Evolutionary conservation across 2,329 filamentous ascomycete species (phyloP).

Genomic region (Ciborinia camelliae): DNA sequence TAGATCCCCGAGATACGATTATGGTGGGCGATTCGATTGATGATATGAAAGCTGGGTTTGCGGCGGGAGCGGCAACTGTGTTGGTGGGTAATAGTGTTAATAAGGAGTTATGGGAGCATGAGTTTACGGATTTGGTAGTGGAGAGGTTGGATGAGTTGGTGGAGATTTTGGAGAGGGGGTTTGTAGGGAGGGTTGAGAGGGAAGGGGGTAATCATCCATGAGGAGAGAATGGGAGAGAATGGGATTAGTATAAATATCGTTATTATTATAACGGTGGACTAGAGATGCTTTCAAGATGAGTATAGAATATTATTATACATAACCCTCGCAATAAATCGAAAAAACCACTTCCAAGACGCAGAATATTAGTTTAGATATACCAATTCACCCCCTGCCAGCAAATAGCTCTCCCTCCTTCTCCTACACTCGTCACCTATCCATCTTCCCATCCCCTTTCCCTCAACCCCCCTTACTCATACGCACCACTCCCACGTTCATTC

Average conservation of each 20-base stretch:
- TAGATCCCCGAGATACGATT: slow-evolving; percentile 31
- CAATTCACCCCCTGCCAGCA: no score
- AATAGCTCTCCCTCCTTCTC: no score
- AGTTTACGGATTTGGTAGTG: slow-evolving; percentile 75
- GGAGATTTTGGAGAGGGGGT: slow-evolving; percentile 69
- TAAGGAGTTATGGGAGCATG: slow-evolving; percentile 61
- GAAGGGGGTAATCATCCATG: slow-evolving; percentile 23
- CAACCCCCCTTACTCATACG: slow-evolving; percentile 18
- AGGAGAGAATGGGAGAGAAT: slow-evolving; percentile 13
- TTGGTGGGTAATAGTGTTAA: slow-evolving; percentile 84
- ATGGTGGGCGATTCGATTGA: slow-evolving; percentile 73
- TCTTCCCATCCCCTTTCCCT: no score
- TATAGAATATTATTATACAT: no score
- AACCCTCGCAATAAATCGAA: no score
- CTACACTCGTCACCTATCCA: not conserved
- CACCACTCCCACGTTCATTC: slow-evolving; percentile 25
- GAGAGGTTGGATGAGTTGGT: slow-evolving; percentile 71
- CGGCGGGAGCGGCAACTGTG: slow-evolving; percentile 86
- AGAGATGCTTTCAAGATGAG: no score
- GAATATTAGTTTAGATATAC: no score
- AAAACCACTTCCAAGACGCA: no score
- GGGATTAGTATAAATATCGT: not conserved
- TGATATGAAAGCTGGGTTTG: slow-evolving; percentile 84
- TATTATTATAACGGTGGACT: no score
- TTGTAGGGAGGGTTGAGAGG: slow-evolving; percentile 48